These are phyloP conservation scores for Aspergillus jensenii DNA, from an alignment of 2,329 filamentous ascomycete genomes.

Conservation along the genomic window DNA sequence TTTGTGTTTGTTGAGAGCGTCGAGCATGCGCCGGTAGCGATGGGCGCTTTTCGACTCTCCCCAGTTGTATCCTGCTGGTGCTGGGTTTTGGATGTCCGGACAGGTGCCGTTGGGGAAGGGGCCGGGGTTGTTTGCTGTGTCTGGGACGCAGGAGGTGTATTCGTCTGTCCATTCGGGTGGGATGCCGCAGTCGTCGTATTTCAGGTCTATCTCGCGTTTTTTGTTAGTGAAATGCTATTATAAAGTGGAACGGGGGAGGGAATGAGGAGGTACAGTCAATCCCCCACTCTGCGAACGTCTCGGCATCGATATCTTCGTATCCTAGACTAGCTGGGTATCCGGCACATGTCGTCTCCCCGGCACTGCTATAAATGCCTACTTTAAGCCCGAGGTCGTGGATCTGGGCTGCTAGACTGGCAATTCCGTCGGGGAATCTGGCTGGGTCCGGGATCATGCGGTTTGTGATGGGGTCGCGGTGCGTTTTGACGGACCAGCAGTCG, in stretches of 20 bases:
- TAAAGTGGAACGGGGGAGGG: too few relatives aligned
- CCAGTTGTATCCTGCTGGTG: slow-evolving; percentile 54
- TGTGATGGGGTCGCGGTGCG: slow-evolving; percentile 43
- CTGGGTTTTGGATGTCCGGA: slow-evolving; percentile 32
- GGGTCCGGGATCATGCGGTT: slow-evolving; percentile 49
- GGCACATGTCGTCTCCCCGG: slow-evolving; percentile 50
- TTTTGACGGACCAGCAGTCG: slow-evolving; percentile 59
- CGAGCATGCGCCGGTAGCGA: slow-evolving; percentile 54
- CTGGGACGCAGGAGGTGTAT: slow-evolving; percentile 43
- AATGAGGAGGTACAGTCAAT: slow-evolving; percentile 52
- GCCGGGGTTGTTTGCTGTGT: slow-evolving; percentile 31
- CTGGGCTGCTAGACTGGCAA: slow-evolving; percentile 53
- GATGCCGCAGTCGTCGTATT: slow-evolving; percentile 58
- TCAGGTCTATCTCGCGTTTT: slow-evolving; percentile 42
- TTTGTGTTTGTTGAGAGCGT: slow-evolving; percentile 43
- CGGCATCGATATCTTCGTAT: slow-evolving; percentile 58
- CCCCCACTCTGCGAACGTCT: slow-evolving; percentile 58
- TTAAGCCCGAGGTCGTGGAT: slow-evolving; percentile 61
- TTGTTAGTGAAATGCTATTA: neutral
- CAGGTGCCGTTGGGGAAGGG: slow-evolving; percentile 44
- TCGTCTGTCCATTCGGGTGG: slow-evolving; percentile 40
- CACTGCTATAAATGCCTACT: slow-evolving; percentile 62
- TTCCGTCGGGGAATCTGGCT: slow-evolving; percentile 58
- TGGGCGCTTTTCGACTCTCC: slow-evolving; percentile 47
- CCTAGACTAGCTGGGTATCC: slow-evolving; percentile 59